Percentiles rank a stretch among this genome's conserved stretches.
Conservation (phyloP, 495 filamentous ascomycete genomes). For the Tuber aestivum region DNA sequence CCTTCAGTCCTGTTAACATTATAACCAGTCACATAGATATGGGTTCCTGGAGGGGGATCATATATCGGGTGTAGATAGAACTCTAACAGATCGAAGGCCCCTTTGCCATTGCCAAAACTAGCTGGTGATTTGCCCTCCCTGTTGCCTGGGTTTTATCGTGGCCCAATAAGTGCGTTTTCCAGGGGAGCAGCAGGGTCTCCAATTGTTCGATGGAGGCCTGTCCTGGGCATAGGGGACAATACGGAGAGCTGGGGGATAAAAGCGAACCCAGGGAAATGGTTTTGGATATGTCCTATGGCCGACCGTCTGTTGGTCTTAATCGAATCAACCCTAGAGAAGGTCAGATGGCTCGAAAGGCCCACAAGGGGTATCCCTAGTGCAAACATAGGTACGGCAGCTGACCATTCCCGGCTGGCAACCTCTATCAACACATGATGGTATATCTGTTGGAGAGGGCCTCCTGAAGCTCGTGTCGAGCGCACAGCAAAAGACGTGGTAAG, state of each 20-base stretch:
- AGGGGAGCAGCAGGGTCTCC: constrained; percentile 34
- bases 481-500: constrained; percentile 8
- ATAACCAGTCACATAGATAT: constrained; percentile 32
- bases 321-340: constrained; percentile 23
- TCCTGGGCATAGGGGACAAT: constrained; percentile 26
- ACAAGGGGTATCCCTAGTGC: neutral
- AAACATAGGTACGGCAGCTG: constrained; percentile 31
- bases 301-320: constrained; percentile 16
- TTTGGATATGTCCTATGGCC: constrained; percentile 10
- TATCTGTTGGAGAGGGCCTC: too few species aligned
- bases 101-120: constrained; percentile 6
- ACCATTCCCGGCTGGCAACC: constrained; percentile 23
- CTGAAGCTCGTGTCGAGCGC: neutral
- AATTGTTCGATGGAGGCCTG: constrained; percentile 26
- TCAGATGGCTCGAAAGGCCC: neutral
- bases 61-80: constrained; percentile 44
- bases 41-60: constrained; percentile 31
- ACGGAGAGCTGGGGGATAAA: constrained; percentile 18
- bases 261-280: constrained; percentile 14
- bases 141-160: constrained; percentile 28
- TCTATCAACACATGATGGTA: constrained; percentile 20
- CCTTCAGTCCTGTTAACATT: neutral
- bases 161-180: constrained; percentile 44
- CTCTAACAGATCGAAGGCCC: constrained; percentile 31
- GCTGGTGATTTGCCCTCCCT: constrained; percentile 12